phyloP scores from a whole-genome alignment of 2,329 filamentous ascomycete species.

The Phaeomoniella chlamydospora region DNA sequence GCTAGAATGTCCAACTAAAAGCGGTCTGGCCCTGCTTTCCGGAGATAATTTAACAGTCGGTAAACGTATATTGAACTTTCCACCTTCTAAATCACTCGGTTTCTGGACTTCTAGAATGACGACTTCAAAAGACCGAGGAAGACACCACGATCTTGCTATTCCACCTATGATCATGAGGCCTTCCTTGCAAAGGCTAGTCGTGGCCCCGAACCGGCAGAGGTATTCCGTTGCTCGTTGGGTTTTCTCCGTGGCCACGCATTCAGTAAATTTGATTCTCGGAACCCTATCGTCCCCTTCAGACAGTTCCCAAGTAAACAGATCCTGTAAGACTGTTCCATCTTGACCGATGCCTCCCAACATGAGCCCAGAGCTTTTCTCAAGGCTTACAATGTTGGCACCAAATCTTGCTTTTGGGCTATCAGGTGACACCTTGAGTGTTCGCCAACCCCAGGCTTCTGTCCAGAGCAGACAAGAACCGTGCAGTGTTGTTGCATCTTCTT shows the following conservation, averaged over 20 bases:
- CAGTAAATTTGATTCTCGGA: too few relatives aligned
- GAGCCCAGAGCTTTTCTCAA: constrained; percentile 39
- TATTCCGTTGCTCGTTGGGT: too few relatives aligned
- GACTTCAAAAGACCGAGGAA: too few relatives aligned
- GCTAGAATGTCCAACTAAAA: constrained; percentile 56
- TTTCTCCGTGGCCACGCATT: too few relatives aligned
- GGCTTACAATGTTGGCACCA: constrained; percentile 33
- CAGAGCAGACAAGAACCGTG: constrained; percentile 43
- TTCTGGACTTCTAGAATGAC: too few relatives aligned
- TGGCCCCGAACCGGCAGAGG: constrained; percentile 35
- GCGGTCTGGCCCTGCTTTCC: constrained; percentile 36
- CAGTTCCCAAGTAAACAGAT: constrained; percentile 52
- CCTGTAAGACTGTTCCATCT: constrained; percentile 47
- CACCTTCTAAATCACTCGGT: too few relatives aligned
- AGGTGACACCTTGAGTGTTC: constrained; percentile 20
- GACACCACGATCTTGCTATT: constrained; percentile 21
- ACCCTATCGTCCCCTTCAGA: too few relatives aligned
- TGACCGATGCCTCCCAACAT: constrained; percentile 57
- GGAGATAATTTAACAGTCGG: too few relatives aligned
- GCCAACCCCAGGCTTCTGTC: constrained; percentile 36
- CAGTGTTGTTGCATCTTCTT: constrained; percentile 31
- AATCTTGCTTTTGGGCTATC: constrained; percentile 35
- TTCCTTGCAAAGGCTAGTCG: constrained; percentile 27
- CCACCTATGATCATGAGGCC: constrained; percentile 39
- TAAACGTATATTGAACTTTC: too few relatives aligned